Conservation (phyloP, 1,139 yeast genomes). For the Trichomonascaceae sp. region DNA sequence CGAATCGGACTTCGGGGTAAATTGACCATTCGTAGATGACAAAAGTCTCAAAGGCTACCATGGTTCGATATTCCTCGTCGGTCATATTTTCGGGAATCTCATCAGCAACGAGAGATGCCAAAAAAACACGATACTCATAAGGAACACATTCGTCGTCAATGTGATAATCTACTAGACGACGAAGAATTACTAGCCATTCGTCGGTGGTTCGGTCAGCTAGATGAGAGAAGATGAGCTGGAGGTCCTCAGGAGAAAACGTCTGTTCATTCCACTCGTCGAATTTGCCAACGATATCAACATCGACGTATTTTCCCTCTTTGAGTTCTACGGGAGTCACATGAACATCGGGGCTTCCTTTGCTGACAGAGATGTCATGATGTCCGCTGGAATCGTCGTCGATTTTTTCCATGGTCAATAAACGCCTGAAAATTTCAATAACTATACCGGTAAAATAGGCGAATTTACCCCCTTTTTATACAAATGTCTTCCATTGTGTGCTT, state of each 20-base stretch:
- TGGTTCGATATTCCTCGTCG: constrained; percentile 30
- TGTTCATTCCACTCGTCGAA: not conserved
- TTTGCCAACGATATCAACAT: not conserved
- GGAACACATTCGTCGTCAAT: constrained; percentile 47
- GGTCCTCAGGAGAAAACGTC: not conserved
- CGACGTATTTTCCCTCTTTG: not conserved
- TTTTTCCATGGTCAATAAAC: not conserved
- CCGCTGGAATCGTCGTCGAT: not conserved
- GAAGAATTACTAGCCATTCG: constrained; percentile 29
- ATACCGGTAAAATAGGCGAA: not conserved
- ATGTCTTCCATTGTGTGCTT: not conserved
- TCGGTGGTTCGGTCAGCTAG: not conserved
- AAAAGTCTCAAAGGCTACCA: constrained; percentile 35
- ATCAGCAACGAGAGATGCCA: constrained; percentile 24
- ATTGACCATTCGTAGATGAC: constrained; percentile 43
- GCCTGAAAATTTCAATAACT: not conserved
- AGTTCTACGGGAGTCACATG: not conserved
- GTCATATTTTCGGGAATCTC: constrained; percentile 10
- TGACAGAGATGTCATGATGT: not conserved
- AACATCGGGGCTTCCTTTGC: not conserved
- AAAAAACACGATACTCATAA: constrained; percentile 30
- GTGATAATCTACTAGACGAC: constrained; percentile 38
- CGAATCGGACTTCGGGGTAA: constrained; percentile 45
- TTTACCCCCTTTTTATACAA: not conserved
- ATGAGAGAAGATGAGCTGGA: not conserved